A percentile compares a stretch with the other conserved stretches of the same genome.
Conservation (phyloP, 2,329 filamentous ascomycete species). For the Clarireedia sp. region DNA sequence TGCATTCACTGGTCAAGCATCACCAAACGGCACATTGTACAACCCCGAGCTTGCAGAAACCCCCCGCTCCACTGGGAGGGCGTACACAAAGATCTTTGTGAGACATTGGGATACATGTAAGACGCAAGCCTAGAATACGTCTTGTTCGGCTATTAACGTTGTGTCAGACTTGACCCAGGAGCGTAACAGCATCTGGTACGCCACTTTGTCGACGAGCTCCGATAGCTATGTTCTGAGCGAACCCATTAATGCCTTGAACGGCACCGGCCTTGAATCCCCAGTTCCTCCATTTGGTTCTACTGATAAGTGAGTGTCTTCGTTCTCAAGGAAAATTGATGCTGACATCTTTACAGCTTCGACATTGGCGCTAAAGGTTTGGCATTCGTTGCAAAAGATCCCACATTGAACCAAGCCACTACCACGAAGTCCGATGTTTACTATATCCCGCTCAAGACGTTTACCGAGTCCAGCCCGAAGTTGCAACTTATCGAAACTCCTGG, state of each 20-base stretch:
- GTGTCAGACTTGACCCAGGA: conserved; percentile 15
- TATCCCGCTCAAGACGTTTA: conserved; percentile 19
- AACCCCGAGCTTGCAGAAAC: conserved; percentile 17
- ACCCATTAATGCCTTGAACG: conserved; percentile 21
- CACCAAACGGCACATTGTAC: conserved; percentile 20
- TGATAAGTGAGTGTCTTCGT: conserved; percentile 13
- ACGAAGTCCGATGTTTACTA: conserved; percentile 21
- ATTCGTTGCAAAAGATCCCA: conserved; percentile 19
- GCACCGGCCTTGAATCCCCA: conserved; percentile 22
- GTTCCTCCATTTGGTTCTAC: conserved; percentile 17
- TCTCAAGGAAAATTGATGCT: not conserved
- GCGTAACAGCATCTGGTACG: conserved; percentile 23
- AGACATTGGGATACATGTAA: conserved; percentile 24
- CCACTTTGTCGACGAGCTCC: conserved; percentile 12
- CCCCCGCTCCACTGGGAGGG: conserved; percentile 14
- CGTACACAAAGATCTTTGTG: conserved; percentile 20
- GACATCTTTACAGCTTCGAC: conserved; percentile 14
- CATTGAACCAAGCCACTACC: conserved; percentile 17
- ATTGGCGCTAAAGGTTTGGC: conserved; percentile 16
- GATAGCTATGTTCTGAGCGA: conserved; percentile 19
- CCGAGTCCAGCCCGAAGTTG: conserved; percentile 9
- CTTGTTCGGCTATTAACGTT: not conserved
- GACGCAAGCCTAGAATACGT: not conserved
- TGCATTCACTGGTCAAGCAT: conserved; percentile 17
- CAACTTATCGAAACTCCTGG: conserved; percentile 16